phyloP scores from a whole-genome alignment of 2,329 filamentous ascomycete genomes.

The Aspergillus sp. region DNA sequence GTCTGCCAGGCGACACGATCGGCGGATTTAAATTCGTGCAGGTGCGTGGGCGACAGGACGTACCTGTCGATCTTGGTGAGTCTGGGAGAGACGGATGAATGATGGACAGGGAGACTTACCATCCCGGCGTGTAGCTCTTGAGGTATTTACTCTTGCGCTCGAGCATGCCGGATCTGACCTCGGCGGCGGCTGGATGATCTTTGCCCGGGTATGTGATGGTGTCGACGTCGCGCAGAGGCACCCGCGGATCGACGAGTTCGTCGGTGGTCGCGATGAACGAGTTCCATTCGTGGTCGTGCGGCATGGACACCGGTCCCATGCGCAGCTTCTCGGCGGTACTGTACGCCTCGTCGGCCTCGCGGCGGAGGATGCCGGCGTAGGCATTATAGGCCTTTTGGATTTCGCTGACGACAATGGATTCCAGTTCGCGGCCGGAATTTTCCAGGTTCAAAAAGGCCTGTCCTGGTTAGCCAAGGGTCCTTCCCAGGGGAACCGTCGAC shows the following conservation, averaged over 20 bases:
- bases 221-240: conserved; percentile 74
- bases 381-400: conserved; percentile 98
- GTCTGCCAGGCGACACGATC: conserved; percentile 79
- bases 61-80: conserved; percentile 62
- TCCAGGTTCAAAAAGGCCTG: conserved; percentile 94
- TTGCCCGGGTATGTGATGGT: conserved; percentile 90
- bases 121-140: conserved; percentile 94
- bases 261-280: conserved; percentile 76
- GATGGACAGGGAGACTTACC: conserved; percentile 56
- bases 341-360: conserved; percentile 81
- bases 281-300: conserved; percentile 89
- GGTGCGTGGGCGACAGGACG: conserved; percentile 89
- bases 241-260: conserved; percentile 80
- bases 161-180: conserved; percentile 85
- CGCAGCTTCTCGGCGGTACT: conserved; percentile 77
- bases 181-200: conserved; percentile 76
- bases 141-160: conserved; percentile 99
- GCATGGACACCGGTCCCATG: conserved; percentile 83
- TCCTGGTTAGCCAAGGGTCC: background rate
- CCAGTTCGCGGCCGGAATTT: conserved; percentile 87
- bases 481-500: background rate
- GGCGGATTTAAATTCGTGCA: conserved; percentile 98
- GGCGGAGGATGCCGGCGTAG: conserved; percentile 85
- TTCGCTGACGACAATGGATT: conserved; percentile 94
- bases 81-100: background rate